Percentiles rank a stretch among this genome's conserved stretches.
phyloP scores from a whole-genome alignment of 1,284 basidiomycete species.

The Ganoderma lucidum region DNA sequence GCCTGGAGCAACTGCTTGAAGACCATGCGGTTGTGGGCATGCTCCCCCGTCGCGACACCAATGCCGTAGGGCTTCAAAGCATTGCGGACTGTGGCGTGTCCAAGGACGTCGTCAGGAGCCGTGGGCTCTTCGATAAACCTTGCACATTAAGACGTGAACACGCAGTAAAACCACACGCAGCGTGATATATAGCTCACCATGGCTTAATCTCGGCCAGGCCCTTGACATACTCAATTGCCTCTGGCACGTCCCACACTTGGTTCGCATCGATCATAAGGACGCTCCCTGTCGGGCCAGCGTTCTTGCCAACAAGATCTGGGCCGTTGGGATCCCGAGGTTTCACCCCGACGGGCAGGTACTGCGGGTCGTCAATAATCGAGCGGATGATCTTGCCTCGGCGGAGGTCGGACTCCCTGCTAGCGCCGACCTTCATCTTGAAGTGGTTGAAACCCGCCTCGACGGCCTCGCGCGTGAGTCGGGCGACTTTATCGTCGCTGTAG shows the following conservation, averaged over 20 bases:
- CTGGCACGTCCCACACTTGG: slow-evolving; percentile 95
- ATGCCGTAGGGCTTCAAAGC: slow-evolving; percentile 86
- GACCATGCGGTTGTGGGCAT: slow-evolving; percentile 95
- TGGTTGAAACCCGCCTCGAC: slow-evolving; percentile 91
- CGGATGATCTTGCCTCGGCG: slow-evolving; percentile 90
- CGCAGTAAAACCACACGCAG: background rate
- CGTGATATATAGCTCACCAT: slow-evolving; percentile 61
- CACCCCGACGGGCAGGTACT: slow-evolving; percentile 65
- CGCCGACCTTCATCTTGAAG: slow-evolving; percentile 98
- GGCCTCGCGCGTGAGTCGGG: slow-evolving; percentile 86
- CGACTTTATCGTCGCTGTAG: slow-evolving; percentile 93
- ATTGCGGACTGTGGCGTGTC: slow-evolving; percentile 84
- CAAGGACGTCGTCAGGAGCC: slow-evolving; percentile 90
- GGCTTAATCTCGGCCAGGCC: slow-evolving; percentile 85
- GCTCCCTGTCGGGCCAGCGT: slow-evolving; percentile 92
- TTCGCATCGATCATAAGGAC: slow-evolving; percentile 98
- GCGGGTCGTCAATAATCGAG: slow-evolving; percentile 93
- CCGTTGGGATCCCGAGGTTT: slow-evolving; percentile 70
- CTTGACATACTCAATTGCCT: slow-evolving; percentile 93
- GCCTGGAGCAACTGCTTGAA: slow-evolving; percentile 97
- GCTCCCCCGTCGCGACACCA: slow-evolving; percentile 95
- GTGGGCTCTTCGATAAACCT: slow-evolving; percentile 98
- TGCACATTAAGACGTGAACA: slow-evolving; percentile 6
- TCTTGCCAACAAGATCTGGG: slow-evolving; percentile 81
- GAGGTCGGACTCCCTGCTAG: slow-evolving; percentile 82